These are phyloP conservation scores for Dictyostelium intermedium DNA, from an alignment of 78 protist species.

Conservation along the genomic window DNA sequence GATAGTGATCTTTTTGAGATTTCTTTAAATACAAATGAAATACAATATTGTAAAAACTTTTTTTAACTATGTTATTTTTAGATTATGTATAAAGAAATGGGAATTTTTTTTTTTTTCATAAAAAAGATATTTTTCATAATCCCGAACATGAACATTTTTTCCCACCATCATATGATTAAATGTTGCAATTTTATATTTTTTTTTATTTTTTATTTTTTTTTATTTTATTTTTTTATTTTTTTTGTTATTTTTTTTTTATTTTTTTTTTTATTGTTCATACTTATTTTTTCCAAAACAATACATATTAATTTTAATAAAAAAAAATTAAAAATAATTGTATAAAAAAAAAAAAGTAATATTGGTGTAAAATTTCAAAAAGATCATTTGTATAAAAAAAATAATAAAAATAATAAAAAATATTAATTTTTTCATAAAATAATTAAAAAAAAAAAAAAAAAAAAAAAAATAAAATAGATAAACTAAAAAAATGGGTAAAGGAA, in stretches of 20 bases:
- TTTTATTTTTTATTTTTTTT: neutral
- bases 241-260: neutral
- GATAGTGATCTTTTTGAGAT: too few species aligned
- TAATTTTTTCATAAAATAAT: neutral
- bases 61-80: neutral
- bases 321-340: too few species aligned
- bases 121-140: neutral
- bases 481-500: conserved; percentile 61
- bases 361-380: too few species aligned
- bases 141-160: neutral
- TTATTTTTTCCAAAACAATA: neutral
- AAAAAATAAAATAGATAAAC: neutral
- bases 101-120: neutral
- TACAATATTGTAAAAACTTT: too few species aligned
- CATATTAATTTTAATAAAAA: too few species aligned
- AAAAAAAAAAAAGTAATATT: too few species aligned
- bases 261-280: neutral
- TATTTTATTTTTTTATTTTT: neutral
- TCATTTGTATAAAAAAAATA: too few species aligned
- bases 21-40: too few species aligned
- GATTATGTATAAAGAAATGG: neutral
- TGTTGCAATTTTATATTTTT: neutral
- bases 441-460: neutral
- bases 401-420: neutral
- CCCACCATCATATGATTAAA: neutral